phyloP scores from a whole-genome alignment of 1,139 yeast genomes.

The Yamadazyma sp. region DNA sequence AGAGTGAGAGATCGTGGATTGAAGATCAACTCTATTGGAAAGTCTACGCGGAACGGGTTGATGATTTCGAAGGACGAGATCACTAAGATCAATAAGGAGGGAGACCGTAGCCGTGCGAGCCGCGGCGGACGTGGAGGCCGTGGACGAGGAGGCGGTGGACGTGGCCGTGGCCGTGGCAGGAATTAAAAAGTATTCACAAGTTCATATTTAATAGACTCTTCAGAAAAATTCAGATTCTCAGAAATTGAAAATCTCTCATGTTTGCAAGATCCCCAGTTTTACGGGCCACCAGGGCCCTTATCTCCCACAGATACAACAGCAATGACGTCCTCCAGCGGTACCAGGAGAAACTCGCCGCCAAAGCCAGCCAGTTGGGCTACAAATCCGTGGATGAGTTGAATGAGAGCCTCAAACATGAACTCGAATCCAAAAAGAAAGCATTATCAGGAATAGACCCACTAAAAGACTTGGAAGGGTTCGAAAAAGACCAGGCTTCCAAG shows the following conservation, averaged over 20 bases:
- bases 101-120: slow-evolving; percentile 1
- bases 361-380: slow-evolving; percentile 38
- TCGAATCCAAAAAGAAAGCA: slow-evolving; percentile 55
- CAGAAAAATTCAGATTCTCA: no score
- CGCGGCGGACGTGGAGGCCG: slow-evolving; percentile 2
- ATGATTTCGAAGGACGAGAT: slow-evolving; percentile 73
- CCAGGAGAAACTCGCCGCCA: slow-evolving; percentile 32
- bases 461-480: slow-evolving; percentile 61
- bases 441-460: slow-evolving; percentile 69
- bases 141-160: no score
- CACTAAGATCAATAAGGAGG: slow-evolving; percentile 36
- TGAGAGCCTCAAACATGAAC: slow-evolving; percentile 59
- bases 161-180: no score
- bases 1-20: slow-evolving; percentile 72
- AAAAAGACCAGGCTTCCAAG: slow-evolving; percentile 36
- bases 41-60: slow-evolving; percentile 77
- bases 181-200: no score
- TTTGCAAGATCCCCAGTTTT: background rate
- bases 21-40: slow-evolving; percentile 75
- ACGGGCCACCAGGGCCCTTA: background rate
- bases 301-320: background rate
- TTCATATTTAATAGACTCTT: no score
- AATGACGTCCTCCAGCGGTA: slow-evolving; percentile 22
- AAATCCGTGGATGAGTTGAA: slow-evolving; percentile 61
- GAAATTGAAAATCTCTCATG: no score